Percentiles rank a stretch among this genome's conserved stretches.
These are phyloP conservation scores for Sporothrix schenckii DNA, from an alignment of 2,329 filamentous ascomycete species.

Conservation along the genomic window DNA sequence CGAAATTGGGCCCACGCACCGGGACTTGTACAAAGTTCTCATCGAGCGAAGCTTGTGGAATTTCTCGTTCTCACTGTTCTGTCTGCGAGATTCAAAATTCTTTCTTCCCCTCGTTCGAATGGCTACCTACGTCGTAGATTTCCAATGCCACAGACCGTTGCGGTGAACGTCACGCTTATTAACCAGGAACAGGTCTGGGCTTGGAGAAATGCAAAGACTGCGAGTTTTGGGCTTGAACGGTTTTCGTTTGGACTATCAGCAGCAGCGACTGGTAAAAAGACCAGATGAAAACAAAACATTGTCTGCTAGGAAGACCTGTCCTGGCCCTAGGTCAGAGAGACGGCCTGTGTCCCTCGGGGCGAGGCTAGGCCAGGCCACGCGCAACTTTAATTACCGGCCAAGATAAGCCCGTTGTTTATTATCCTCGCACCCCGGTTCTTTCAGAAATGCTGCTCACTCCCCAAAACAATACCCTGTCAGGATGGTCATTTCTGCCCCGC, in stretches of 20 bases:
- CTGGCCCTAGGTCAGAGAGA: background rate
- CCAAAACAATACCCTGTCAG: slow-evolving; percentile 3
- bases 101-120: slow-evolving; percentile 1
- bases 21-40: slow-evolving; percentile 11
- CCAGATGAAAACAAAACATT: slow-evolving; percentile 7
- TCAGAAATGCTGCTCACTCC: background rate
- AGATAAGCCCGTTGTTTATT: background rate
- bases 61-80: background rate
- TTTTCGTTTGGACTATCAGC: background rate
- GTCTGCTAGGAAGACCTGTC: background rate
- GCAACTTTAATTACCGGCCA: slow-evolving; percentile 19
- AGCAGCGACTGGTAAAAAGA: slow-evolving; percentile 11
- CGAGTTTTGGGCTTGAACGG: slow-evolving; percentile 2
- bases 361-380: slow-evolving; percentile 8
- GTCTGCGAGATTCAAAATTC: background rate
- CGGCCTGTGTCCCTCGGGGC: background rate
- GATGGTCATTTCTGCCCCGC: slow-evolving; percentile 16
- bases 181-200: background rate
- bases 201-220: background rate
- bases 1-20: slow-evolving; percentile 12
- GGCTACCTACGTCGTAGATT: background rate
- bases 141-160: slow-evolving; percentile 9
- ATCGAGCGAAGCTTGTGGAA: background rate
- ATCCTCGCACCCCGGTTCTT: background rate
- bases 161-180: background rate